Conservation (phyloP, 225 moss, liverwort and hornwort genomes). For the Lunularia cruciata region DNA sequence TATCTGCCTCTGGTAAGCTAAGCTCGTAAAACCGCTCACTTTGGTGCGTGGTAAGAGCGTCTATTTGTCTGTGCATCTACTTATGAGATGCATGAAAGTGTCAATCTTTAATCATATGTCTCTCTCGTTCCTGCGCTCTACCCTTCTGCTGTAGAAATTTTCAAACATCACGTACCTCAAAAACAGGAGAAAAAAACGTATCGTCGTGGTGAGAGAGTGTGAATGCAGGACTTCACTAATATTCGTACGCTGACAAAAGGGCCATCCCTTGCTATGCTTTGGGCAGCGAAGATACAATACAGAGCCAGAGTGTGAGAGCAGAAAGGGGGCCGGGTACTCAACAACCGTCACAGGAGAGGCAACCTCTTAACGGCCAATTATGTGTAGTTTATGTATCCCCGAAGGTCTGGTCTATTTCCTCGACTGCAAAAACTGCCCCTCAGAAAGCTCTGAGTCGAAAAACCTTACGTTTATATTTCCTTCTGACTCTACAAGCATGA, state of each 20-base stretch:
- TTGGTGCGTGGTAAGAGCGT: background rate
- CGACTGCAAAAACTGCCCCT: background rate
- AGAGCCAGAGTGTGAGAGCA: slow-evolving; percentile 15
- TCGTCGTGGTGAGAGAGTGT: background rate
- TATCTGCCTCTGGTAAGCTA: background rate
- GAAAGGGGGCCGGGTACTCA: slow-evolving; percentile 8
- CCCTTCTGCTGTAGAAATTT: no score
- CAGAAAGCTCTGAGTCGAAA: no score
- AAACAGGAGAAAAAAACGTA: background rate
- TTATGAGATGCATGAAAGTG: background rate
- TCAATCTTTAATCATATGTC: background rate
- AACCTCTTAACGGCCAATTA: slow-evolving; percentile 2
- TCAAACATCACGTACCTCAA: background rate
- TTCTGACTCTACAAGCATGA: background rate
- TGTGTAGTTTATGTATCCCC: slow-evolving; percentile 13
- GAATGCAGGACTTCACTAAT: background rate
- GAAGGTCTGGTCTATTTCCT: slow-evolving; percentile 9
- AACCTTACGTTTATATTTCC: background rate
- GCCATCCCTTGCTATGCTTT: background rate
- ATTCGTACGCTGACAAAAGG: background rate
- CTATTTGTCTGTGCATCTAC: background rate
- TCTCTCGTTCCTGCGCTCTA: no score
- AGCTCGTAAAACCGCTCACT: background rate
- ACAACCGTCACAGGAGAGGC: slow-evolving; percentile 12
- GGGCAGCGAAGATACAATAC: background rate